Base-by-base conservation (phyloP, 441 rosid species). In the Mallotus japonicus region DNA sequence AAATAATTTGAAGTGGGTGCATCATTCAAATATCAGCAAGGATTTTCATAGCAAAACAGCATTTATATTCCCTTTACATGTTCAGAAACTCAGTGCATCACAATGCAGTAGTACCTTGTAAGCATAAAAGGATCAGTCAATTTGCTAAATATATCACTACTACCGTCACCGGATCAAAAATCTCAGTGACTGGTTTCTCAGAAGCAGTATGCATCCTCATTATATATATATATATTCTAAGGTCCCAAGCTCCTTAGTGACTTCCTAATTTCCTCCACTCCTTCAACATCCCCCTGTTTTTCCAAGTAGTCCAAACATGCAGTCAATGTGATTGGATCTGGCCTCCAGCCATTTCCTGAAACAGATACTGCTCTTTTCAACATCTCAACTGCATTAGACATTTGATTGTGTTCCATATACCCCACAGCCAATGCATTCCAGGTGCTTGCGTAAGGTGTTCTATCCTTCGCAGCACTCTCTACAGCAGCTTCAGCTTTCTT, bases 381-480 rank as follows among this genome's bases (percentile, higher is more conserved):
- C 78, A 79, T 79, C 74, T 73, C 82, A 58, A 83, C 77, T 60
- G 82, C 83, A 73, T 71, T 85, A 22, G 74, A 63, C 62, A 84
- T 84, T 71, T 82, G 85, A 71, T 83, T 77, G 24, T 70, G 72
- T 49, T 69, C 74, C 66, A 32, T 15, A 42, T 81, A 79, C 61
- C 83, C 83, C n/a, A 20, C 12, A 9, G 87, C 81, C 77, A 83
- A 61, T 20, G 74, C 46, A 50, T 73, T 71, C 88, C 85, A 87
- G 44, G 73, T 72, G 75, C 67, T 69, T 42, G 81, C 79, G 71
- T 65, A 46, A 4, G 67, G 73, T 15, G 58, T 68, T 32, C 60
- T 76, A 67, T 62, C 73, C 74, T 62, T 65, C 2, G 16, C 12
- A 64, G 78, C 80, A 54, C 67, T 80, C 44, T 77, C 69, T 34